Evolutionary conservation across 805 yeast genomes (phyloP).

Genomic region (Ogataea angusta): DNA sequence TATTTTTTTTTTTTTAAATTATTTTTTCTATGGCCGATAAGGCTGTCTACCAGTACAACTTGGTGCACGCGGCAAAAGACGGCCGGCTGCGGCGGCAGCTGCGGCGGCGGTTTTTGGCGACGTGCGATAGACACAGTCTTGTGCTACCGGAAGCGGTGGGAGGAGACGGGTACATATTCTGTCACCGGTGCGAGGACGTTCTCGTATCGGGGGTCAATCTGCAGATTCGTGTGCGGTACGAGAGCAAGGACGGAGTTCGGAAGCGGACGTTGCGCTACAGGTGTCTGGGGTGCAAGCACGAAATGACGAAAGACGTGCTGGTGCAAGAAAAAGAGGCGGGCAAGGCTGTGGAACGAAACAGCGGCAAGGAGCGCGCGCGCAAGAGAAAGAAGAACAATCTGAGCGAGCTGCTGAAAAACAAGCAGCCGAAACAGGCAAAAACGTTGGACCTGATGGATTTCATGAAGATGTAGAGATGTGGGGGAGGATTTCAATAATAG

Average conservation of each 20-base stretch:
- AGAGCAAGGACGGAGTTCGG: constrained; percentile 1
- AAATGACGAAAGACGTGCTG: background rate
- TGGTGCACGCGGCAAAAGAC: constrained; percentile 15
- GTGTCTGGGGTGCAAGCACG: constrained; percentile 21
- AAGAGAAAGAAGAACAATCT: constrained; percentile 29
- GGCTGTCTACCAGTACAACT: constrained; percentile 19
- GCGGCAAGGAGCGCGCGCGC: constrained; percentile 18
- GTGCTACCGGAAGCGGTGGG: constrained; percentile 16
- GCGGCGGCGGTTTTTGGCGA: constrained; percentile 13
- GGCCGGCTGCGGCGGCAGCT: constrained; percentile 18
- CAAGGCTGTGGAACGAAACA: constrained; percentile 1
- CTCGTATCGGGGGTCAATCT: constrained; percentile 23
- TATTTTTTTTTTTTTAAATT: background rate
- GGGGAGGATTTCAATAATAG: background rate
- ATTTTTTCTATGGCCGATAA: constrained; percentile 5
- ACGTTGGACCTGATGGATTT: constrained; percentile 28
- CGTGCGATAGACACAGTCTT: constrained; percentile 14
- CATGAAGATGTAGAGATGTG: constrained; percentile 19
- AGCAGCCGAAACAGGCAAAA: constrained; percentile 11
- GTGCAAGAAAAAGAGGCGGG: constrained; percentile 6
- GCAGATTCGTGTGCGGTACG: constrained; percentile 13
- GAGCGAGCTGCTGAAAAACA: constrained; percentile 21
- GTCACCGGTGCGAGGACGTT: constrained; percentile 17
- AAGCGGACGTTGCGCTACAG: constrained; percentile 16
- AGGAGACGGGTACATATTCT: constrained; percentile 14